A percentile compares a stretch with the other conserved stretches of the same genome.
These are phyloP conservation scores for Podila epigama DNA, from an alignment of 192 early-diverging fungal genomes.

Conservation along the genomic window DNA sequence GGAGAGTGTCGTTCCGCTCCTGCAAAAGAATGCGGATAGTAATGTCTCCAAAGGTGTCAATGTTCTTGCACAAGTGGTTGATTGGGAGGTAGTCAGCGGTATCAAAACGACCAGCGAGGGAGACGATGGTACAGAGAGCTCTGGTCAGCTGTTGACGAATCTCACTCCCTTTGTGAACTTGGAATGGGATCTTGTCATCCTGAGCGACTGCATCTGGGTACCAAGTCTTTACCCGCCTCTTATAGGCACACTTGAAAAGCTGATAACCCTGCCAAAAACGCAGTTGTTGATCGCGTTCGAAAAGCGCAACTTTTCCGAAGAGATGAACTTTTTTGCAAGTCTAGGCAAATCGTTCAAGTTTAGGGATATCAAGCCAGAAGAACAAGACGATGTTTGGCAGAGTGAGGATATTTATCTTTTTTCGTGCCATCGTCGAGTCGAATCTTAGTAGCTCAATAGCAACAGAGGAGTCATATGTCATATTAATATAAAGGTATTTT, in stretches of 20 bases:
- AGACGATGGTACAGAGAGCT: not conserved
- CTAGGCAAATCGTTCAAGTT: conserved; percentile 39
- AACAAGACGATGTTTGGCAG: conserved; percentile 42
- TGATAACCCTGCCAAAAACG: conserved; percentile 6
- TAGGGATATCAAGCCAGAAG: conserved; percentile 41
- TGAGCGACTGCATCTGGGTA: conserved; percentile 51
- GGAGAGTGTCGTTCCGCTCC: conserved; percentile 48
- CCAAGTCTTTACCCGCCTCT: conserved; percentile 24
- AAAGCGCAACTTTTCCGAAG: conserved; percentile 45
- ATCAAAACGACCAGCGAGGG: conserved; percentile 4
- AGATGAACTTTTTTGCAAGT: conserved; percentile 46
- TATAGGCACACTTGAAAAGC: conserved; percentile 16
- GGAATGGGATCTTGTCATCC: conserved; percentile 37
- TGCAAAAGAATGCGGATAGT: conserved; percentile 44
- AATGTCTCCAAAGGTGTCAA: conserved; percentile 15
- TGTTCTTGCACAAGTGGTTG: conserved; percentile 13
- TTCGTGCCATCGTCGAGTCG: conserved; percentile 25
- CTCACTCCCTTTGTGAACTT: not conserved
- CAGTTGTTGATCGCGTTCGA: conserved; percentile 32
- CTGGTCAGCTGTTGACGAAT: not conserved
- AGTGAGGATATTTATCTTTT: conserved; percentile 52
- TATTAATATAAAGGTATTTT: no score
- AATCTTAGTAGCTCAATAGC: no score
- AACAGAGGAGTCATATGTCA: no score
- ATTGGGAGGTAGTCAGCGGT: conserved; percentile 41